Conservation (phyloP, 306 rosid species). For the Pachyrhizus erosus region DNA sequence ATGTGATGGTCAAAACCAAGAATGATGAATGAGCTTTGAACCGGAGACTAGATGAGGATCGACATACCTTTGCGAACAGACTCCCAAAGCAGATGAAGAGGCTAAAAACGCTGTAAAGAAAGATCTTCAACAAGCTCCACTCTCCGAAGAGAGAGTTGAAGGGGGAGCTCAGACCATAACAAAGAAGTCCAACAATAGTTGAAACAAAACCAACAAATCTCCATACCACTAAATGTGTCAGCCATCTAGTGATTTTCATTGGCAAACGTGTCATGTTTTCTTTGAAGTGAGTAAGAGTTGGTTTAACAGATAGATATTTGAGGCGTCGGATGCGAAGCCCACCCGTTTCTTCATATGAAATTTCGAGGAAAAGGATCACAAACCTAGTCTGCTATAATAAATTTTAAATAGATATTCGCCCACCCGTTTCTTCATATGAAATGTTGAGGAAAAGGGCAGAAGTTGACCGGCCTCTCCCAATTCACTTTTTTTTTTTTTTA, state of each 20-base stretch:
- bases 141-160: constrained; percentile 36
- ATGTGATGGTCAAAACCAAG: constrained; percentile 24
- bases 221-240: not conserved
- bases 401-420: too few species aligned
- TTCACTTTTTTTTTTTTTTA: too few species aligned
- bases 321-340: too few species aligned
- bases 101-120: not conserved
- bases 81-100: not conserved
- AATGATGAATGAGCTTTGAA: constrained; percentile 24
- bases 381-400: too few species aligned
- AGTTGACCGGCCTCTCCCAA: too few species aligned
- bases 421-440: too few species aligned
- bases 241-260: not conserved
- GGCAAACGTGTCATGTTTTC: not conserved
- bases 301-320: not conserved
- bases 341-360: too few species aligned
- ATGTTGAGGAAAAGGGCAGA: too few species aligned
- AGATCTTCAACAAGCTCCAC: constrained; percentile 14
- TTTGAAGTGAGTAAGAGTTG: not conserved
- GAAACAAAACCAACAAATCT: constrained; percentile 12
- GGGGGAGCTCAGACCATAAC: constrained; percentile 34
- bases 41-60: not conserved
- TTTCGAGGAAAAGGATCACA: too few species aligned
- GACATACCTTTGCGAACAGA: constrained; percentile 10
- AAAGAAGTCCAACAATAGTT: constrained; percentile 20